These are phyloP conservation scores for Schizonepeta tenuifolia DNA, from an alignment of 257 asterid genomes.

Conservation along the genomic window DNA sequence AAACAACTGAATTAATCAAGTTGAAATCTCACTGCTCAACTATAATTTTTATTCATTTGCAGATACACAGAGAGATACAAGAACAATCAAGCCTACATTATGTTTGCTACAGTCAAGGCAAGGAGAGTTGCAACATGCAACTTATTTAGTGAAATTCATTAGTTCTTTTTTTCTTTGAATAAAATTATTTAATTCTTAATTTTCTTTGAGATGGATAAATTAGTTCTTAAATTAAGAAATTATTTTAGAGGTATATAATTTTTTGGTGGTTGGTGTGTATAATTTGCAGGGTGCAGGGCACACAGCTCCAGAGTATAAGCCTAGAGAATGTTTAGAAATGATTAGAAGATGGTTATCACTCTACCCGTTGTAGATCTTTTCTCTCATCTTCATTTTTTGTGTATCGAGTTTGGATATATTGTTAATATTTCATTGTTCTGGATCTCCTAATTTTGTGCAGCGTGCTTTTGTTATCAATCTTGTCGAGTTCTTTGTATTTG, in stretches of 20 bases:
- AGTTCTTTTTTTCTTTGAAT: too few relatives aligned
- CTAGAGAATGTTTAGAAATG: constrained; percentile 37
- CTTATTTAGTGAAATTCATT: too few relatives aligned
- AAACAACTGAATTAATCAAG: not conserved
- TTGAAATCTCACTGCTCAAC: not conserved
- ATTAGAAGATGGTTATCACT: constrained; percentile 37
- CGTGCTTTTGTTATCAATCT: too few relatives aligned
- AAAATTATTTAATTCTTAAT: too few relatives aligned
- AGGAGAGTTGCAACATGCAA: not conserved
- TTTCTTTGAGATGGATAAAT: too few relatives aligned
- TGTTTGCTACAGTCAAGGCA: constrained; percentile 20
- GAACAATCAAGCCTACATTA: not conserved
- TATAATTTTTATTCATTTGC: not conserved
- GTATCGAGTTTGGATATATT: too few relatives aligned
- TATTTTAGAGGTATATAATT: too few relatives aligned
- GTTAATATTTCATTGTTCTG: too few relatives aligned
- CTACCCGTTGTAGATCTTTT: not conserved
- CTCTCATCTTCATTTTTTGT: too few relatives aligned
- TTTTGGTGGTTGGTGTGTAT: not conserved
- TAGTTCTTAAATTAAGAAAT: not conserved
- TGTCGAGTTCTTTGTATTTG: too few relatives aligned
- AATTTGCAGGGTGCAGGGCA: constrained; percentile 47
- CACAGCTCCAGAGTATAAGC: constrained; percentile 43
- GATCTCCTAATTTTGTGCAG: too few relatives aligned
- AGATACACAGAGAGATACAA: not conserved